phyloP scores from a whole-genome alignment of 1,284 basidiomycete genomes.

The Veloboletus limbatus region DNA sequence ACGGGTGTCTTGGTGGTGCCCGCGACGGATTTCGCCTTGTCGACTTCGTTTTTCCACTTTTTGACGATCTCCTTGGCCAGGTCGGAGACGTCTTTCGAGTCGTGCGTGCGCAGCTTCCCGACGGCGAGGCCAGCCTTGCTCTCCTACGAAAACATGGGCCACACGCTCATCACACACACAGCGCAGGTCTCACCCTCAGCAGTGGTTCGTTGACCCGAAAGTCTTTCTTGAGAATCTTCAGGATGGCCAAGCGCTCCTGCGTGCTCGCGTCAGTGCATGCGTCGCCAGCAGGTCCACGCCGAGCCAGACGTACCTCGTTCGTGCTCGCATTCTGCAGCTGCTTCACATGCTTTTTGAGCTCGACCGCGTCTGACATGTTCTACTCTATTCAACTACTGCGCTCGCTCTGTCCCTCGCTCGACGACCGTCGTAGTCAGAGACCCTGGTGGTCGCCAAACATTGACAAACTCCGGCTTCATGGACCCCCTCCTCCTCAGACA shows the following conservation, averaged over 20 bases:
- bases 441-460: slow-evolving; percentile 31
- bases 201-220: slow-evolving; percentile 84
- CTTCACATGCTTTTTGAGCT: slow-evolving; percentile 79
- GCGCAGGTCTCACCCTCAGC: slow-evolving; percentile 85
- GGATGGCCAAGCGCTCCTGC: slow-evolving; percentile 73
- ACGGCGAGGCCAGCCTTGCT: slow-evolving; percentile 92
- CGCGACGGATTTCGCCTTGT: slow-evolving; percentile 62
- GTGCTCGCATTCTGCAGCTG: slow-evolving; percentile 63
- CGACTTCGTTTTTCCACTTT: slow-evolving; percentile 87
- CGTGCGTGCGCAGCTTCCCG: slow-evolving; percentile 82
- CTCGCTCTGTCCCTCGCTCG: too few species aligned
- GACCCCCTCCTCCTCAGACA: slow-evolving; percentile 59
- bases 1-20: slow-evolving; percentile 34
- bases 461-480: slow-evolving; percentile 34
- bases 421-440: too few species aligned
- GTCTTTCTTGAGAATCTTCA: slow-evolving; percentile 75
- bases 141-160: slow-evolving; percentile 49
- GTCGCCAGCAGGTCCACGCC: slow-evolving; percentile 21
- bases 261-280: too few species aligned
- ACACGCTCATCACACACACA: slow-evolving; percentile 2
- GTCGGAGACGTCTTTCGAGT: slow-evolving; percentile 71
- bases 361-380: slow-evolving; percentile 43
- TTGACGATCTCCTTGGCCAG: slow-evolving; percentile 92
- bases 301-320: slow-evolving; percentile 51
- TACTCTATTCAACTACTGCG: slow-evolving; percentile 23